These are phyloP conservation scores for Brassica rapa DNA, from an alignment of 345 rosid species.

Conservation along the genomic window DNA sequence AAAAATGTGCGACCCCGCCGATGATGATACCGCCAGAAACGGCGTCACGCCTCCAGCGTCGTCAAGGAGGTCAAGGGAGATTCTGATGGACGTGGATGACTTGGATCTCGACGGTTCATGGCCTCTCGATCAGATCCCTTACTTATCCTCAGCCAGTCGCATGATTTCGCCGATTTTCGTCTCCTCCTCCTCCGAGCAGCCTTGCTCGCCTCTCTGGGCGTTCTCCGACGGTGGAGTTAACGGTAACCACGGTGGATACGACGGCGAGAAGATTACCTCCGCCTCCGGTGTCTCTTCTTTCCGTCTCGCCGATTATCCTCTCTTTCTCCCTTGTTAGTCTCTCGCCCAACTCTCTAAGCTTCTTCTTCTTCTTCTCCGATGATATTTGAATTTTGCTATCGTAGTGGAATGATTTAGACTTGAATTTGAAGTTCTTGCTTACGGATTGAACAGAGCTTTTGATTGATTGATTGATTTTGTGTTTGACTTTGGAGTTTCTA, in stretches of 20 bases:
- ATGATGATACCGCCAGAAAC: conserved; percentile 38
- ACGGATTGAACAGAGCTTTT: conserved; percentile 12
- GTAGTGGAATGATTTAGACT: not conserved
- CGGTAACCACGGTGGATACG: not conserved
- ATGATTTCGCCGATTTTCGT: conserved; percentile 55
- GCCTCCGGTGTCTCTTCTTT: conserved; percentile 33
- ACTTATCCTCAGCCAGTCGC: conserved; percentile 45
- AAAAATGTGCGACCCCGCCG: conserved; percentile 62
- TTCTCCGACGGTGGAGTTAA: conserved; percentile 55
- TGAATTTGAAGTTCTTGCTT: not conserved
- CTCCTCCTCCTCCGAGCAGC: conserved; percentile 57
- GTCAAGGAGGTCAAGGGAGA: conserved; percentile 46
- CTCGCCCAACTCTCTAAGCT: not conserved
- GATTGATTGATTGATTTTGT: conserved; percentile 27
- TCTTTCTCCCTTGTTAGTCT: conserved; percentile 60
- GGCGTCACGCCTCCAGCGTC: conserved; percentile 15
- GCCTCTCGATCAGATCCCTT: conserved; percentile 76
- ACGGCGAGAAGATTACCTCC: conserved; percentile 44
- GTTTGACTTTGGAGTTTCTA: not conserved
- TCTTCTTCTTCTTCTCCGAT: no score
- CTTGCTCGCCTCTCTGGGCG: conserved; percentile 89
- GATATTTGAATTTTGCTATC: not conserved
- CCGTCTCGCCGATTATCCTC: conserved; percentile 53
- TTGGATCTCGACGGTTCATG: conserved; percentile 68
- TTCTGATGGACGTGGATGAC: conserved; percentile 65